These are phyloP conservation scores for Bruguiera parviflora DNA, from an alignment of 345 rosid genomes.

Conservation along the genomic window DNA sequence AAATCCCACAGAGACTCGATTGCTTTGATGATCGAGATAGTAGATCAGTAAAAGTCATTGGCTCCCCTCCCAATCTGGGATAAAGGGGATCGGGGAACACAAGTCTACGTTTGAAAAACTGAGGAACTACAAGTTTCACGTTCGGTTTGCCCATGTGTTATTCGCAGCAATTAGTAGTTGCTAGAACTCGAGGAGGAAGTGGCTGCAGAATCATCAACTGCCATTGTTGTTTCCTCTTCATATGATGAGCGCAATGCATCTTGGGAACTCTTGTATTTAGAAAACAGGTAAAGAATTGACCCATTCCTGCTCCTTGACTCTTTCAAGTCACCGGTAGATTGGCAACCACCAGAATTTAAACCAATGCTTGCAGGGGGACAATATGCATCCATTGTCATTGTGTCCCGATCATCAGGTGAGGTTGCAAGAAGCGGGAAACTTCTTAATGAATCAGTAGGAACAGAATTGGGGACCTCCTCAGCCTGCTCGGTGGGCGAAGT, in stretches of 20 bases:
- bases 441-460: not conserved
- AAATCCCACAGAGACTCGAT: no score
- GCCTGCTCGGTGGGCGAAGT: constrained; percentile 6
- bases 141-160: constrained; percentile 11
- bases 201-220: constrained; percentile 6
- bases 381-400: constrained; percentile 13
- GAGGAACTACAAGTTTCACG: constrained; percentile 19
- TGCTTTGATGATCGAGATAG: not conserved
- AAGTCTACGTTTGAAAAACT: constrained; percentile 4
- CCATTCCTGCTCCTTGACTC: constrained; percentile 18
- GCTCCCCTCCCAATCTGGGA: no score
- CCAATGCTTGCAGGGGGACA: constrained; percentile 15
- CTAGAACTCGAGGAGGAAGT: constrained; percentile 14
- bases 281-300: constrained; percentile 49
- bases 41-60: not conserved
- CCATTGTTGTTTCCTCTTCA: constrained; percentile 11
- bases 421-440: not conserved
- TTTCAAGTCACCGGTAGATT: constrained; percentile 13
- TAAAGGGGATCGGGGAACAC: not conserved
- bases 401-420: constrained; percentile 3
- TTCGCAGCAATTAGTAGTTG: constrained; percentile 9
- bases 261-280: constrained; percentile 41
- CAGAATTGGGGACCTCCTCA: constrained; percentile 2
- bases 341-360: constrained; percentile 17
- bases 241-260: constrained; percentile 12